A percentile compares a stretch with the other conserved stretches of the same genome.
Evolutionary conservation across 2,329 filamentous ascomycete genomes (phyloP).

Genomic region (Aspergillus alliaceus): DNA sequence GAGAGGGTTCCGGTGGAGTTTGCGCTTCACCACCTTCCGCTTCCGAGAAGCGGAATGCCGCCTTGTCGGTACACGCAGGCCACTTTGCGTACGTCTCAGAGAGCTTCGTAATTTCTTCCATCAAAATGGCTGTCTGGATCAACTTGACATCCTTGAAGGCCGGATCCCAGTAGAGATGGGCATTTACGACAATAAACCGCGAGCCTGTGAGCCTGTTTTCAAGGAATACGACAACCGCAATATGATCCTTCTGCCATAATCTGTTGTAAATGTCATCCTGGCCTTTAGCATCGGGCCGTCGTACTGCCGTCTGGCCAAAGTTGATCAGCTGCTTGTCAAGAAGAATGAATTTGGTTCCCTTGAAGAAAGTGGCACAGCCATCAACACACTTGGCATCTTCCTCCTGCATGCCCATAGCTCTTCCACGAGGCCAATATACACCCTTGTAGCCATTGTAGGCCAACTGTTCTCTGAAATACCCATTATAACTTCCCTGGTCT

Average conservation of each 20-base stretch:
- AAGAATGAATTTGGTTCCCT: conserved; percentile 88
- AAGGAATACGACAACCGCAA: conserved; percentile 86
- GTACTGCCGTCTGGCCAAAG: conserved; percentile 88
- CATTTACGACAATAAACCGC: conserved; percentile 87
- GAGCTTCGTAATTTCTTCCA: conserved; percentile 85
- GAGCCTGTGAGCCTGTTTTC: conserved; percentile 91
- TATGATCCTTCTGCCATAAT: conserved; percentile 97
- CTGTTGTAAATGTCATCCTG: conserved; percentile 98
- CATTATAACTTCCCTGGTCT: conserved; percentile 86
- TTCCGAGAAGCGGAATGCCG: conserved; percentile 52
- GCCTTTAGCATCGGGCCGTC: conserved; percentile 93
- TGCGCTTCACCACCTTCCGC: conserved; percentile 47
- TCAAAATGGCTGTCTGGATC: conserved; percentile 90
- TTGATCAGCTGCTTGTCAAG: conserved; percentile 94
- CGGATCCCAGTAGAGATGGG: conserved; percentile 94
- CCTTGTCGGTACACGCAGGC: conserved; percentile 80
- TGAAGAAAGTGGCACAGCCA: conserved; percentile 96
- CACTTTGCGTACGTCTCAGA: conserved; percentile 81
- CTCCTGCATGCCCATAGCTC: conserved; percentile 88
- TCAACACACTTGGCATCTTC: conserved; percentile 88
- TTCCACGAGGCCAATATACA: conserved; percentile 85
- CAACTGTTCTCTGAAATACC: conserved; percentile 84
- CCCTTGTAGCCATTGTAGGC: conserved; percentile 90
- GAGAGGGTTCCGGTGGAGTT: conserved; percentile 61
- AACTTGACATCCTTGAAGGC: conserved; percentile 90